These are phyloP conservation scores for Elaeagnus macrophylla DNA, from an alignment of 306 rosid species.

Conservation along the genomic window DNA sequence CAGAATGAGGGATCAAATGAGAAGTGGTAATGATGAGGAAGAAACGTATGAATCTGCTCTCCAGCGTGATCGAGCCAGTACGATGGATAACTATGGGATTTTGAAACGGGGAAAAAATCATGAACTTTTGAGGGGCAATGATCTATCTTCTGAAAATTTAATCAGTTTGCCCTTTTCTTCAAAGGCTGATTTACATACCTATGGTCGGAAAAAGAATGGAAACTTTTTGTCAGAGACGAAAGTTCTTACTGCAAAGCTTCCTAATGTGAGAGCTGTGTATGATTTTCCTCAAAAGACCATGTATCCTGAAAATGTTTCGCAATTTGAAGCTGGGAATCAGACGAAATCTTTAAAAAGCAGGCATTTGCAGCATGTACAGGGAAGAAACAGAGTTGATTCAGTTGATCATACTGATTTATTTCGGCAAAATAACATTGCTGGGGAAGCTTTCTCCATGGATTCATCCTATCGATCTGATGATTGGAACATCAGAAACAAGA, in stretches of 20 bases:
- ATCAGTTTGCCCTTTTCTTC: constrained; percentile 49
- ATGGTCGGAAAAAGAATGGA: constrained; percentile 40
- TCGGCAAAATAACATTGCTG: constrained; percentile 36
- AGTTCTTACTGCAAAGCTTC: constrained; percentile 39
- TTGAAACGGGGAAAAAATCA: constrained; percentile 55
- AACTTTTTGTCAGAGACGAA: constrained; percentile 40
- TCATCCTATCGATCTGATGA: constrained; percentile 50
- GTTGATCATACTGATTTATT: constrained; percentile 34
- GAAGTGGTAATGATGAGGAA: constrained; percentile 43
- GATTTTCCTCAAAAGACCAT: constrained; percentile 45
- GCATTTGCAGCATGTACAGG: constrained; percentile 25
- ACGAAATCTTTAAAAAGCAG: constrained; percentile 38
- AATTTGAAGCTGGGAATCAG: constrained; percentile 40
- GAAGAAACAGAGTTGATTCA: constrained; percentile 39
- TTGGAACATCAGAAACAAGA: constrained; percentile 54
- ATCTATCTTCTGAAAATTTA: constrained; percentile 35
- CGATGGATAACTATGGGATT: constrained; percentile 46
- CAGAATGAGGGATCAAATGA: constrained; percentile 48
- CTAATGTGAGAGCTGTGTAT: constrained; percentile 40
- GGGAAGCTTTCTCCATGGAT: constrained; percentile 44
- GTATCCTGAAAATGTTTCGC: constrained; percentile 51
- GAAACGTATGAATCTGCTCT: constrained; percentile 43
- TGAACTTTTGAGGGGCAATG: constrained; percentile 44
- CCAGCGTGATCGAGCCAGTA: constrained; percentile 39
- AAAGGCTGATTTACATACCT: constrained; percentile 40